A percentile compares a stretch with the other conserved stretches of the same genome.
These are phyloP conservation scores for Circinella umbellata DNA, from an alignment of 371 early-diverging fungal genomes.

Conservation along the genomic window DNA sequence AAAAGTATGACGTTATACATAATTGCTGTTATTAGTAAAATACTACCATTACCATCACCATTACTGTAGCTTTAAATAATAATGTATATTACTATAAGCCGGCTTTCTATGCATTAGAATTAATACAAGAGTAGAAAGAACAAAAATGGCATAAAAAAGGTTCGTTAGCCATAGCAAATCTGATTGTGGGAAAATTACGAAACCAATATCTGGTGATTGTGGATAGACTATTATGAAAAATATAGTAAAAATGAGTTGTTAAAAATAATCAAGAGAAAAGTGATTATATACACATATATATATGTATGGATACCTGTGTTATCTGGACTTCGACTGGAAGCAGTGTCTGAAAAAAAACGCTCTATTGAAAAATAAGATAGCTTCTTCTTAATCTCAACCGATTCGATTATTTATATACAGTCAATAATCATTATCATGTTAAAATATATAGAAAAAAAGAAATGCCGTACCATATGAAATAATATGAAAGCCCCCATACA, in stretches of 20 bases:
- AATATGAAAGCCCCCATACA: constrained; percentile 11
- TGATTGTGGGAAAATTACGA: not conserved
- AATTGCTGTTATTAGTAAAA: too few species aligned
- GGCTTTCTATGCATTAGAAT: not conserved
- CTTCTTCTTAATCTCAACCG: not conserved
- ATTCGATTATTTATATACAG: not conserved
- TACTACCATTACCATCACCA: too few species aligned
- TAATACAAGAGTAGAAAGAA: constrained; percentile 1
- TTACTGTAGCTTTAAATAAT: not conserved
- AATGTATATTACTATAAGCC: not conserved
- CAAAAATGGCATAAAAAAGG: constrained; percentile 9
- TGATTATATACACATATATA: too few species aligned
- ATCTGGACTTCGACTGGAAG: constrained; percentile 8
- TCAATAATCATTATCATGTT: not conserved
- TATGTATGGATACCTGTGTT: not conserved
- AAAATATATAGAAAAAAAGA: not conserved
- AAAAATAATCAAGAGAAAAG: too few species aligned
- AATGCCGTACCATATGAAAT: constrained; percentile 8
- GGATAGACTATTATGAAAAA: not conserved
- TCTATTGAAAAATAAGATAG: not conserved
- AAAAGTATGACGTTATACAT: too few species aligned
- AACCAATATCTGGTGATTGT: constrained; percentile 5
- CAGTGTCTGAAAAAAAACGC: constrained; percentile 14
- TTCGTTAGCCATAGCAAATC: constrained; percentile 7
- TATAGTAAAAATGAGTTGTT: not conserved